These are phyloP conservation scores for Graphiopsis chlorocephala DNA, from an alignment of 2,329 filamentous ascomycete species.

Conservation along the genomic window DNA sequence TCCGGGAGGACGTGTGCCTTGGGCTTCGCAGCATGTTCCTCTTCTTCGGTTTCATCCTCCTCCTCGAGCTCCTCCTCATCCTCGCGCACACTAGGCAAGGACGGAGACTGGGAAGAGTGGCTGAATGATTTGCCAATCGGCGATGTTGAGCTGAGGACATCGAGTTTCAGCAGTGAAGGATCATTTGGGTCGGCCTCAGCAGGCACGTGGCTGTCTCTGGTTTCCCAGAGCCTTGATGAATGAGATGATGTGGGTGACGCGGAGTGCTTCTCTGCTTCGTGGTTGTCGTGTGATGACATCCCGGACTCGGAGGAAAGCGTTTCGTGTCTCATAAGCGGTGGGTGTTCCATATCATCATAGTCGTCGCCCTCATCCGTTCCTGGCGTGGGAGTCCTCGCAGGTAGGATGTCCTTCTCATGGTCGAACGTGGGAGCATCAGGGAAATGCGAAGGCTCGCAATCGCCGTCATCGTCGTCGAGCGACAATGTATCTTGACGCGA, in stretches of 20 bases:
- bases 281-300: background rate
- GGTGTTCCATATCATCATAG: conserved; percentile 28
- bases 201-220: conserved; percentile 1
- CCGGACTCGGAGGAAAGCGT: conserved; percentile 18
- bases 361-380: conserved; percentile 19
- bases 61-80: conserved; percentile 21
- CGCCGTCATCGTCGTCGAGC: conserved; percentile 9
- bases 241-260: background rate
- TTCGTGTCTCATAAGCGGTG: conserved; percentile 35
- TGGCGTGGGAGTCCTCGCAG: background rate
- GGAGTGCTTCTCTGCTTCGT: background rate
- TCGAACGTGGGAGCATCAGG: conserved; percentile 6
- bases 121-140: conserved; percentile 13
- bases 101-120: conserved; percentile 20
- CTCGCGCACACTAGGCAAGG: conserved; percentile 30
- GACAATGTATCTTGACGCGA: conserved; percentile 25
- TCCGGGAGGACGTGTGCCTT: background rate
- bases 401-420: background rate
- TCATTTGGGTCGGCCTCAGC: conserved; percentile 30
- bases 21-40: background rate
- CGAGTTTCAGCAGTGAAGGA: conserved; percentile 23
- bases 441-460: background rate
- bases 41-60: background rate
- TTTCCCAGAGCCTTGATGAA: conserved; percentile 1
- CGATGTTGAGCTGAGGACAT: conserved; percentile 5